phyloP scores from a whole-genome alignment of 176 grass and related monocot genomes.

The maize (Zea mays) region Zm-B73-REFERENCE-NAM-5.0 NC_050105.1:121563501-121564000 shows the following conservation, averaged over 20 bases:
- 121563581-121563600: background rate
- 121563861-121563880: conserved; percentile 3
- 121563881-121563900: background rate
- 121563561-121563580: background rate
- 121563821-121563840: background rate
- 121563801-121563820: conserved; percentile 11
- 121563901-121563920: background rate
- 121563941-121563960: background rate
- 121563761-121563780: background rate
- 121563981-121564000: conserved; percentile 89
- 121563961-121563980: conserved; percentile 8
- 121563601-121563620: background rate
- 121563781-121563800: background rate
- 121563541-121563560: background rate
- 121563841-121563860: background rate
- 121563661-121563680: background rate
- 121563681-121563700: background rate
- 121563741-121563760: background rate
- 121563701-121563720: background rate
- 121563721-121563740: background rate
- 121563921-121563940: conserved; percentile 11
- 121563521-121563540: conserved; percentile 11
- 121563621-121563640: conserved; percentile 25
- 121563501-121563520: background rate
- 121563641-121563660: background rate